Evolutionary conservation across 176 grass and related monocot species (phyloP), one percentile per base, ranked within the genome.

Genomic region (Melocanna baccifera): DNA sequence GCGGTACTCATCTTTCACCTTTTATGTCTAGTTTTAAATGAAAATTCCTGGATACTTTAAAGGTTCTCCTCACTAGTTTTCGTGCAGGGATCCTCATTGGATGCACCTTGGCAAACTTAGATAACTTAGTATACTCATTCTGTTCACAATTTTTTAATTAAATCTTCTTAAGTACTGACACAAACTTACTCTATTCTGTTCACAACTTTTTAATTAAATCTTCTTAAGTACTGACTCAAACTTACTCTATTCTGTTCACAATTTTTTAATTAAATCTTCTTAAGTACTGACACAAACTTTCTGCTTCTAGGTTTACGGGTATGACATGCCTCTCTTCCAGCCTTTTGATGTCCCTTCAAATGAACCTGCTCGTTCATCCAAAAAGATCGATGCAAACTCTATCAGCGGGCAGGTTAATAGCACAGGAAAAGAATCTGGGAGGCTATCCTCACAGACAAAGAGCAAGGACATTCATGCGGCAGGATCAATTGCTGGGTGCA

Each of bases 291-390:
- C 57, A 20, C 47, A 16, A 48, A 81, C 22, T 16, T 77, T 71
- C n/a, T 77, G 18, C 58, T 72, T 90, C 63, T 83, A 97, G 90
- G 90, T 85, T 71, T 69, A 63, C 42, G 88, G 77, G 52, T 40
- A 63, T 34, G 88, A 94, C 8, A 97, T 51, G 22, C 76, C 83
- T 62, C 74, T 83, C 28, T 91, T 92, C 81, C 83, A 85, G 64
- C 90, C 51, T 92, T 92, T 75, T 66, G 85, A 25, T 52, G 84
- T 77, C 64, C 83, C 91, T 75, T 84, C 63, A 13, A 89, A 76
- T 19, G 69, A 78, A 77, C 63, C 86, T 15, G 46, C 64, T 62
- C 85, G 67, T 58, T 83, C 81, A 9, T 66, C 88, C 26, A 71
- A 88, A 88, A 85, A 86, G 12, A 75, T 72, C 55, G 90, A 83